Percentiles rank a stretch among this genome's conserved stretches.
Conservation (phyloP, 2,329 filamentous ascomycete species). For the Arachnomyces sp. region DNA sequence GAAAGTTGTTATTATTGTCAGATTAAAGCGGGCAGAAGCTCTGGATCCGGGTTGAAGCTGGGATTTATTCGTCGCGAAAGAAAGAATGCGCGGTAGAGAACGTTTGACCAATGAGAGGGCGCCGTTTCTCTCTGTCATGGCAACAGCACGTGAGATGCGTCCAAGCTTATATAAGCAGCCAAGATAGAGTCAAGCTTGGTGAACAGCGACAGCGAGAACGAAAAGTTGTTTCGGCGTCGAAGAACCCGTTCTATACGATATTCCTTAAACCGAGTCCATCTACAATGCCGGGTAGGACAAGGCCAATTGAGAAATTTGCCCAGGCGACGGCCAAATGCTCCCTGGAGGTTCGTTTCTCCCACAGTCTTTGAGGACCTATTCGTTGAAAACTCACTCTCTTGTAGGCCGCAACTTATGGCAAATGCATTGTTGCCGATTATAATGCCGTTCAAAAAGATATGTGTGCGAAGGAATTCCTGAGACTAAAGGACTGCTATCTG, state of each 20-base stretch:
- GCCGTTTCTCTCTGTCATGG: too few relatives aligned
- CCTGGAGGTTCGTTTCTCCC: conserved; percentile 49
- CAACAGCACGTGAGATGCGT: not conserved
- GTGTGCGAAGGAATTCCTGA: conserved; percentile 77
- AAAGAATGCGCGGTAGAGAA: conserved; percentile 2
- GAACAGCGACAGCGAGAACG: conserved; percentile 11
- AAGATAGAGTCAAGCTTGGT: not conserved
- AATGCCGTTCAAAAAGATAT: conserved; percentile 86
- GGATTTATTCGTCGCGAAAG: too few relatives aligned
- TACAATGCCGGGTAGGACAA: conserved; percentile 43
- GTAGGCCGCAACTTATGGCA: conserved; percentile 78
- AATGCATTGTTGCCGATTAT: conserved; percentile 85
- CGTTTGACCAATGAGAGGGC: too few relatives aligned
- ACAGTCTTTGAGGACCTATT: not conserved
- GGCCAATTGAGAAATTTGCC: conserved; percentile 63
- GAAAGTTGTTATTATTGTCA: conserved; percentile 2
- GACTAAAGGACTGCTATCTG: conserved; percentile 77
- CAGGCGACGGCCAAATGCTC: conserved; percentile 59
- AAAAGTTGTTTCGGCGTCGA: too few relatives aligned
- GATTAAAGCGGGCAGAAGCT: conserved; percentile 4
- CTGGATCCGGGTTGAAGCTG: too few relatives aligned
- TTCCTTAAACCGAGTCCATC: conserved; percentile 8
- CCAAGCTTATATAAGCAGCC: not conserved
- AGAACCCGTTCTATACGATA: too few relatives aligned
- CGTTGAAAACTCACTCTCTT: conserved; percentile 7